phyloP scores from a whole-genome alignment of 257 asterid species.

The Ocimum tenuiflorum region DNA sequence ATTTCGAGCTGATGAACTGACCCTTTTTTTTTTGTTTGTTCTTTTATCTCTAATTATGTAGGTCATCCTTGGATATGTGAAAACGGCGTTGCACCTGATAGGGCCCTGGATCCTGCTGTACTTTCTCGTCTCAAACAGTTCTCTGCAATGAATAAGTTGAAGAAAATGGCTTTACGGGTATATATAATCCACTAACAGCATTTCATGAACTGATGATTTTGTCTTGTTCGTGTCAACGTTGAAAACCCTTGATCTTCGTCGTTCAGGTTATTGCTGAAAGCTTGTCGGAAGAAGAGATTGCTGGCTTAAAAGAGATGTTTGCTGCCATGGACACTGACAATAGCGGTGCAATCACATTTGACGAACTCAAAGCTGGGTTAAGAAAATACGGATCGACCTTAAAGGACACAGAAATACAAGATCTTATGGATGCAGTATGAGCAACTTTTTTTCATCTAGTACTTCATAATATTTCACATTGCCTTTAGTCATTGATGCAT shows the following conservation, averaged over 20 bases:
- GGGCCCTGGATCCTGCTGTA: constrained; percentile 82
- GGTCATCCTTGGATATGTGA: constrained; percentile 87
- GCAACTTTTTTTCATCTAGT: constrained; percentile 5
- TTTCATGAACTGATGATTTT: background rate
- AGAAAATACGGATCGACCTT: constrained; percentile 84
- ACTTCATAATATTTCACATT: constrained; percentile 1
- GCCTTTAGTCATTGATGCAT: constrained; percentile 2
- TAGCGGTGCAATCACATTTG: constrained; percentile 92
- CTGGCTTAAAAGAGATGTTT: constrained; percentile 89
- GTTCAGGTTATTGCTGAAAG: constrained; percentile 86
- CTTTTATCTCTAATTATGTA: constrained; percentile 13
- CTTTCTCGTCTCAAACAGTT: constrained; percentile 83
- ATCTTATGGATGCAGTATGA: constrained; percentile 89
- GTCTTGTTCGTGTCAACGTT: background rate
- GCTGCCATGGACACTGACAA: constrained; percentile 87
- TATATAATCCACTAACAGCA: constrained; percentile 9
- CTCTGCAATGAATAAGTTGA: constrained; percentile 82
- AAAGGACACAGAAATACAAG: constrained; percentile 80
- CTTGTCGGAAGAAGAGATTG: constrained; percentile 91
- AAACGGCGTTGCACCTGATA: constrained; percentile 66
- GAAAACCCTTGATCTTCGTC: constrained; percentile 12
- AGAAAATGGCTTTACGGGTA: constrained; percentile 86
- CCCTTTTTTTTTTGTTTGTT: background rate
- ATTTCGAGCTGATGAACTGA: constrained; percentile 3
- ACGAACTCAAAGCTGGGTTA: constrained; percentile 89